Conservation (phyloP, 495 filamentous ascomycete species). For the Aspergillus incahuasiensis region DNA sequence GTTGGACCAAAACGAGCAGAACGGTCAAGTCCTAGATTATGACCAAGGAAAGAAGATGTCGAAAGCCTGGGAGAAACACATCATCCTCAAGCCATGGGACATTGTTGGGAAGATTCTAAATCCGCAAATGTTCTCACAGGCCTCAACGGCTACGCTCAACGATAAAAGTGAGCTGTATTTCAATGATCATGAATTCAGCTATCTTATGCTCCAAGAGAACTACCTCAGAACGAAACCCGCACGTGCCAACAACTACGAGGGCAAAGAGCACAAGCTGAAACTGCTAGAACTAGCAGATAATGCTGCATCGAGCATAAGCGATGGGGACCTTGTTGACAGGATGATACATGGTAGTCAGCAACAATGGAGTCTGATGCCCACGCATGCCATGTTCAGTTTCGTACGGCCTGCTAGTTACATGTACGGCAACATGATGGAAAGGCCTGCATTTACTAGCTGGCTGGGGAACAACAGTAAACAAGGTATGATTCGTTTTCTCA, state of each 20-base stretch:
- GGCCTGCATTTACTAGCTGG: slow-evolving; percentile 76
- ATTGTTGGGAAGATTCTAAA: slow-evolving; percentile 89
- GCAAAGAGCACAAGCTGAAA: slow-evolving; percentile 69
- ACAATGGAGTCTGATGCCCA: slow-evolving; percentile 97
- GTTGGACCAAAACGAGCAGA: slow-evolving; percentile 60
- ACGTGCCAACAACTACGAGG: slow-evolving; percentile 50
- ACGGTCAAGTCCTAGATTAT: slow-evolving; percentile 54
- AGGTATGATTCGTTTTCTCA: slow-evolving; percentile 39
- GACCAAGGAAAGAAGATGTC: slow-evolving; percentile 86
- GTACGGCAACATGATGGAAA: slow-evolving; percentile 64
- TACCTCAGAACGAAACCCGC: slow-evolving; percentile 80
- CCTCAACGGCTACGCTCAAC: slow-evolving; percentile 79
- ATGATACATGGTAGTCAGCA: slow-evolving; percentile 99
- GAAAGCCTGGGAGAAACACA: slow-evolving; percentile 96
- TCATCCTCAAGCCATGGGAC: slow-evolving; percentile 96
- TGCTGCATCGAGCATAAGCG: slow-evolving; percentile 91
- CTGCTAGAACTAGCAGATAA: slow-evolving; percentile 75
- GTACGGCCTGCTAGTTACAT: slow-evolving; percentile 86
- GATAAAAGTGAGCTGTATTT: slow-evolving; percentile 99
- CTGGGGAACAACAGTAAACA: slow-evolving; percentile 91
- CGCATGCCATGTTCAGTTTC: slow-evolving; percentile 94
- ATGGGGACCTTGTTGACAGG: slow-evolving; percentile 91
- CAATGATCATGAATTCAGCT: slow-evolving; percentile 96
- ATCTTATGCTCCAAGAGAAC: slow-evolving; percentile 97
- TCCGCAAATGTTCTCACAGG: slow-evolving; percentile 75